phyloP scores from a whole-genome alignment of 768 basidiomycete genomes.

The Tricholoma furcatifolium region DNA sequence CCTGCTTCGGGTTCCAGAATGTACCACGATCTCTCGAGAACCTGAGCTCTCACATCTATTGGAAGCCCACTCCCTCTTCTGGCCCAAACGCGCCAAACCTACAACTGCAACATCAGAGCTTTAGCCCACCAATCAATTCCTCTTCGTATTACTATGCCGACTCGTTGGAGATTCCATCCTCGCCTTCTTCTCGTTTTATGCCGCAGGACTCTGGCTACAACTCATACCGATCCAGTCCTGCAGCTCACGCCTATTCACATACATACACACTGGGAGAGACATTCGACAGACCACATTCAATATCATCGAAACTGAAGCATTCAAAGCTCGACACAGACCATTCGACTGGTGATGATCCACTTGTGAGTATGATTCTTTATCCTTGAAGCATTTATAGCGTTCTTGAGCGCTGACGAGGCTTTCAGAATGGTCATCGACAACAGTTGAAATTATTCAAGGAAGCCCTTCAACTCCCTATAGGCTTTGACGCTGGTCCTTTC shows the following conservation, averaged over 20 bases:
- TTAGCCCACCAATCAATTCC: neutral
- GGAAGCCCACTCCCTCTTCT: neutral
- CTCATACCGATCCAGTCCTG: constrained; percentile 2
- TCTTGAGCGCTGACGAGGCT: constrained; percentile 14
- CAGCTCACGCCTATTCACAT: constrained; percentile 3
- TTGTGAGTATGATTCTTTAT: neutral
- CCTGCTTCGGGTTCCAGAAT: constrained; percentile 3
- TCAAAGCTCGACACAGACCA: constrained; percentile 5
- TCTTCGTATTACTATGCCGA: constrained; percentile 3
- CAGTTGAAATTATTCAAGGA: constrained; percentile 45
- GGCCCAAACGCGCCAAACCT: neutral
- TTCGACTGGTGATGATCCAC: neutral
- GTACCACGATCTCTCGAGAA: neutral
- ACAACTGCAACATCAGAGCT: neutral
- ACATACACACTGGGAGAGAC: neutral
- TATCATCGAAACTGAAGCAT: constrained; percentile 5
- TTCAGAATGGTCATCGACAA: constrained; percentile 39
- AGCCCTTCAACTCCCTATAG: constrained; percentile 34
- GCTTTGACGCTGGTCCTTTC: constrained; percentile 42
- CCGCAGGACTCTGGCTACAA: constrained; percentile 9
- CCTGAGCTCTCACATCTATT: neutral
- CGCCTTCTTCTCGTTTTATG: neutral
- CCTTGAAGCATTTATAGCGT: neutral
- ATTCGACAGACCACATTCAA: constrained; percentile 1
- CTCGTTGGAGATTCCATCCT: constrained; percentile 1